A percentile compares a stretch with the other conserved stretches of the same genome.
Conservation (phyloP, 495 filamentous ascomycete genomes). For the Podospora appendiculata region DNA sequence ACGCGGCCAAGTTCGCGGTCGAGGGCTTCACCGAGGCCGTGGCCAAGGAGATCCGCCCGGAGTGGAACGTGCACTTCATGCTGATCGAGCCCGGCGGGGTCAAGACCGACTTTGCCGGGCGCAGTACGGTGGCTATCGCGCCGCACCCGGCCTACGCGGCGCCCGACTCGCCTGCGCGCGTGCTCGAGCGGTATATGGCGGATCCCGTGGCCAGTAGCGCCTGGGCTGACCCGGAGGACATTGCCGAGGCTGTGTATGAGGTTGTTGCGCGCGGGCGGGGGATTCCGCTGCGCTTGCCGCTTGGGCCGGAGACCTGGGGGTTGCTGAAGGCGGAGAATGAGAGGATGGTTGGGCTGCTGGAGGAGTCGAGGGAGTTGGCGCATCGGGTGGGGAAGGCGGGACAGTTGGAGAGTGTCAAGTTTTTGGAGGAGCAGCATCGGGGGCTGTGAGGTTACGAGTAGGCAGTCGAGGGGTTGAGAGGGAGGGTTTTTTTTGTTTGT, state of each 20-base stretch:
- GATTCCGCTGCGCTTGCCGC: constrained; percentile 36
- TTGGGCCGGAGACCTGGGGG: constrained; percentile 36
- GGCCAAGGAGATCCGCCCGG: constrained; percentile 38
- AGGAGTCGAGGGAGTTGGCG: constrained; percentile 28
- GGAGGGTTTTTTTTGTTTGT: too few relatives aligned
- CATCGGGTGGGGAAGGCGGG: constrained; percentile 18
- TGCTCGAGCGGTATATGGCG: constrained; percentile 25
- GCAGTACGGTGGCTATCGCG: constrained; percentile 12
- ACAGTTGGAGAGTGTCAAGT: constrained; percentile 5
- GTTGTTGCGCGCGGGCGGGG: constrained; percentile 26
- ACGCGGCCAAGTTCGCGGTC: constrained; percentile 48
- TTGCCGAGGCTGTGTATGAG: constrained; percentile 31
- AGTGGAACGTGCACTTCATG: constrained; percentile 45
- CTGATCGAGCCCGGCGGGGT: constrained; percentile 44
- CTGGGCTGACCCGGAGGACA: constrained; percentile 27
- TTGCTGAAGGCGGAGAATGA: constrained; percentile 29
- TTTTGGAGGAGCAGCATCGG: background rate
- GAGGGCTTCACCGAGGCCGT: constrained; percentile 51
- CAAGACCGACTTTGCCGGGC: constrained; percentile 35
- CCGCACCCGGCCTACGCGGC: constrained; percentile 33
- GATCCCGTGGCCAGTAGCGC: constrained; percentile 19
- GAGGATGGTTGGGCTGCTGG: constrained; percentile 22
- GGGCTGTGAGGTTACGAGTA: background rate
- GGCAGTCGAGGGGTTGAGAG: too few relatives aligned
- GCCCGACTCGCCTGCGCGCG: constrained; percentile 25